Conservation (phyloP, 495 filamentous ascomycete species). For the Jackrogersella multiformis region DNA sequence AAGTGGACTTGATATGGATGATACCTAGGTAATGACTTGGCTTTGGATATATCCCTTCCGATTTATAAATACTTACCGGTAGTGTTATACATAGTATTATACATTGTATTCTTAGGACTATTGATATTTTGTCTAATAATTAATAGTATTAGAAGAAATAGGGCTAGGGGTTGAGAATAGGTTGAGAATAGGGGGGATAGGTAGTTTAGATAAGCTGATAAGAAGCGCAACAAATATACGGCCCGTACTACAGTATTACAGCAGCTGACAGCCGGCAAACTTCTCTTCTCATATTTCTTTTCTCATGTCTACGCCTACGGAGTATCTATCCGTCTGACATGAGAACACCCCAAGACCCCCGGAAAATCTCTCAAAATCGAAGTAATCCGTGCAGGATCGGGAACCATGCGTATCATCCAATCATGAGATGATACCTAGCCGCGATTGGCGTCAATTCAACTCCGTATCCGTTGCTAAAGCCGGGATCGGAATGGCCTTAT, state of each 20-base stretch:
- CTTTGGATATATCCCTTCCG: no score
- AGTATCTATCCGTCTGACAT: constrained; percentile 7
- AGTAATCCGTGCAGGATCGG: not conserved
- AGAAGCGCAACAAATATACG: no score
- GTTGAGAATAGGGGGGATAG: not conserved
- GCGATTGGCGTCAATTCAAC: not conserved
- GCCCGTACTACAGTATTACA: no score
- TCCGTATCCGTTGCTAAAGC: not conserved
- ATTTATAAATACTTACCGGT: no score
- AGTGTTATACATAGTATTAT: no score
- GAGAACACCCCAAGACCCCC: not conserved
- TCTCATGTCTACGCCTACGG: not conserved
- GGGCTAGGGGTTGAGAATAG: constrained; percentile 6
- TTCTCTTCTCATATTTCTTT: not conserved
- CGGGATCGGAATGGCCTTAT: constrained; percentile 8
- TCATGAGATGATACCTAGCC: not conserved
- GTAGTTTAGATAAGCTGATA: not conserved
- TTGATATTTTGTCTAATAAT: no score
- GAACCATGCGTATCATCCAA: not conserved
- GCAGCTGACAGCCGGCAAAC: not conserved
- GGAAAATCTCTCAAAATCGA: not conserved
- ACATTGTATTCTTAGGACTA: no score
- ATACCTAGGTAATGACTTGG: no score
- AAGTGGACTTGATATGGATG: no score
- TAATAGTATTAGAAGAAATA: not conserved